Base-by-base conservation (phyloP, 805 yeast genomes). In the Cephaloascus albidus region DNA sequence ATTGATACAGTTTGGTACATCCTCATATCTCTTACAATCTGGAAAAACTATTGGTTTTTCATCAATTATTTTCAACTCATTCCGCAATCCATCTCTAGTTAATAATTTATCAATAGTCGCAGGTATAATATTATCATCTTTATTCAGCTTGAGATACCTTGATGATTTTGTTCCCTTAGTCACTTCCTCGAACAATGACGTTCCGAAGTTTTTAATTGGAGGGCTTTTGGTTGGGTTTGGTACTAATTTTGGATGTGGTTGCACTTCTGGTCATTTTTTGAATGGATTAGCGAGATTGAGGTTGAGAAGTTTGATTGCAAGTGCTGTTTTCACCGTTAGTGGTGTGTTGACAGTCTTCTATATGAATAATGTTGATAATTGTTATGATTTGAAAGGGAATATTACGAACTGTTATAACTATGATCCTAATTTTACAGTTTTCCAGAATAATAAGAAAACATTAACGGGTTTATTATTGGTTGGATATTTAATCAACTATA, bases 191-290 rank as follows among this genome's bases (percentile, higher is more conserved):
- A 23, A 23, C 12, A 23, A 6, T 23, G 28, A 12, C 12, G 12
- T 23, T 23, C 20, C 35, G 20, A 20, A 23, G 37, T 36, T 20
- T 38, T 40, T 1, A 18, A 36, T 3, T 8, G 61, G 72, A 2
- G 78, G 78, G 0, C 40, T 61, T 0, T 45, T 72, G 2, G 72
- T 65, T 2, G 79, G 79, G 0, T 17, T 65, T 2, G 79, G 79
- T 1, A 66, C 78, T 0, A 60, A 60, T 27, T 48, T 58, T 26
- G 78, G 74, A 0, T 54, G 61, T 23, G 79, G 78, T 2, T 74
- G 79, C 40, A 74, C 78, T 1, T 71, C 77, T 0, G 79, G 79
- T 3, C 78, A 74, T 45, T 69, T 74, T 75, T 52, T 74, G 4
- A 56, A 60, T 16, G 79, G 79, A 0, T 38, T 73, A n/a, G 65